Evolutionary conservation across 2,329 filamentous ascomycete genomes (phyloP).

Genomic region (Colletotrichum magnum): DNA sequence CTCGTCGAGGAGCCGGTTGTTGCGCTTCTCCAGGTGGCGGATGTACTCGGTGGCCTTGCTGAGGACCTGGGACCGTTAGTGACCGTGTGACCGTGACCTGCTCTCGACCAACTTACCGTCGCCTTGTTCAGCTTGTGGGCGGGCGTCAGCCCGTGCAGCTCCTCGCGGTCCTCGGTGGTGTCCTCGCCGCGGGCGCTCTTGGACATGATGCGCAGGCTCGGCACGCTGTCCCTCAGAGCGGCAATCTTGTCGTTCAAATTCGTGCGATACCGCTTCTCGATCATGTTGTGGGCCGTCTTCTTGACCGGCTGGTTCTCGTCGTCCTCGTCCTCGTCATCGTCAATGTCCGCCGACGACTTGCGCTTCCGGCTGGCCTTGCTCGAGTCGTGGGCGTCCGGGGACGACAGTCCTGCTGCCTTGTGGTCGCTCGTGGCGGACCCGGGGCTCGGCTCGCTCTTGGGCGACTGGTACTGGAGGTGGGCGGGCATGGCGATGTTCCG

Average conservation of each 20-base stretch:
- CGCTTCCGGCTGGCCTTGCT: slow-evolving; percentile 72
- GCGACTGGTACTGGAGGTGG: slow-evolving; percentile 72
- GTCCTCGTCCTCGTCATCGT: slow-evolving; percentile 70
- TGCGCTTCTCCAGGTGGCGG: slow-evolving; percentile 90
- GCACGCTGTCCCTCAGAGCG: slow-evolving; percentile 90
- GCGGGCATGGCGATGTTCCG: slow-evolving; percentile 76
- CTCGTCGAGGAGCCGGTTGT: slow-evolving; percentile 85
- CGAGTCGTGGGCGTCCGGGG: slow-evolving; percentile 67
- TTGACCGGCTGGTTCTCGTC: slow-evolving; percentile 74
- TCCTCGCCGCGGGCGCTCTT: slow-evolving; percentile 79
- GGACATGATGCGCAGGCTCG: slow-evolving; percentile 87
- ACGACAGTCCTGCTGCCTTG: slow-evolving; percentile 66
- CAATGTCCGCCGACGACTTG: slow-evolving; percentile 75
- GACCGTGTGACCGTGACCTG: not conserved
- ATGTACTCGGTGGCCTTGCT: slow-evolving; percentile 98
- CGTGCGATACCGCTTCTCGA: slow-evolving; percentile 95
- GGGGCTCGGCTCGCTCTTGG: slow-evolving; percentile 71
- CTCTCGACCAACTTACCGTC: slow-evolving; percentile 68
- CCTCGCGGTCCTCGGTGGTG: slow-evolving; percentile 81
- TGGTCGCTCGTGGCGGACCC: slow-evolving; percentile 66
- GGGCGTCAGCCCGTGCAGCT: slow-evolving; percentile 84
- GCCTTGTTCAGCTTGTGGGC: slow-evolving; percentile 98
- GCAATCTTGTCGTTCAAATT: slow-evolving; percentile 98
- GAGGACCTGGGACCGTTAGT: slow-evolving; percentile 70
- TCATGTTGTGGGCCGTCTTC: slow-evolving; percentile 98